Percentiles rank a stretch among this genome's conserved stretches.
Evolutionary conservation across 1,284 basidiomycete genomes (phyloP).

Genomic region (Schizophyllum amplum): DNA sequence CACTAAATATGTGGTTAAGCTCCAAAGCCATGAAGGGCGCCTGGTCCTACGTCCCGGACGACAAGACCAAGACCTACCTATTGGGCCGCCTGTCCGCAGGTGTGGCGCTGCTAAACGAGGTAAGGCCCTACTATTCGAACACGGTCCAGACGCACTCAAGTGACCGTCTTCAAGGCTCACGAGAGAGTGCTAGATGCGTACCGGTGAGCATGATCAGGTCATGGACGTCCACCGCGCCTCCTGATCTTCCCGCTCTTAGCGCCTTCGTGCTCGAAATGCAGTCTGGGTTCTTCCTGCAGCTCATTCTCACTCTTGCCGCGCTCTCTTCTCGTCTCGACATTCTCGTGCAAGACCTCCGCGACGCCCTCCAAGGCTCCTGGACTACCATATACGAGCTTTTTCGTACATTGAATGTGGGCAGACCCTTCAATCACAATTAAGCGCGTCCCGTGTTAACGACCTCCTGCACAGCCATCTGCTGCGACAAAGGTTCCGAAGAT

Average conservation of each 20-base stretch:
- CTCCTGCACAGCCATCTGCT: too few species aligned
- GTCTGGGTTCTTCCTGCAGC: conserved; percentile 61
- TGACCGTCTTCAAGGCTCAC: conserved; percentile 33
- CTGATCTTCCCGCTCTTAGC: conserved; percentile 26
- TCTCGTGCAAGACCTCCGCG: conserved; percentile 37
- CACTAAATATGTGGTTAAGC: conserved; percentile 21
- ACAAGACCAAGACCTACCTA: conserved; percentile 23
- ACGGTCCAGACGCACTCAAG: neutral
- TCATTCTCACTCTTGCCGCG: conserved; percentile 50
- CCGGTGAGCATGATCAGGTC: conserved; percentile 28
- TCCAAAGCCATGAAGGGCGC: conserved; percentile 42
- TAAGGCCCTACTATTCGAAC: conserved; percentile 15
- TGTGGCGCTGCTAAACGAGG: conserved; percentile 36
- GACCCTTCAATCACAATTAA: too few species aligned
- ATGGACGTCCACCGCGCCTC: conserved; percentile 7
- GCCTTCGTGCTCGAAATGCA: conserved; percentile 57
- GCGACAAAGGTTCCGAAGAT: neutral
- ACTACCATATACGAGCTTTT: conserved; percentile 22
- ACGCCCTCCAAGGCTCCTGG: conserved; percentile 25
- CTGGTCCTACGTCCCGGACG: conserved; percentile 52
- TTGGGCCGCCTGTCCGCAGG: conserved; percentile 28
- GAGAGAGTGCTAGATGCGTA: conserved; percentile 39
- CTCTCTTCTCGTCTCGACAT: conserved; percentile 49
- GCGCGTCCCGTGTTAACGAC: too few species aligned
- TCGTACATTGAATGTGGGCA: conserved; percentile 9